phyloP scores from a whole-genome alignment of 306 rosid species.

The Hippophae rhamnoides region DNA sequence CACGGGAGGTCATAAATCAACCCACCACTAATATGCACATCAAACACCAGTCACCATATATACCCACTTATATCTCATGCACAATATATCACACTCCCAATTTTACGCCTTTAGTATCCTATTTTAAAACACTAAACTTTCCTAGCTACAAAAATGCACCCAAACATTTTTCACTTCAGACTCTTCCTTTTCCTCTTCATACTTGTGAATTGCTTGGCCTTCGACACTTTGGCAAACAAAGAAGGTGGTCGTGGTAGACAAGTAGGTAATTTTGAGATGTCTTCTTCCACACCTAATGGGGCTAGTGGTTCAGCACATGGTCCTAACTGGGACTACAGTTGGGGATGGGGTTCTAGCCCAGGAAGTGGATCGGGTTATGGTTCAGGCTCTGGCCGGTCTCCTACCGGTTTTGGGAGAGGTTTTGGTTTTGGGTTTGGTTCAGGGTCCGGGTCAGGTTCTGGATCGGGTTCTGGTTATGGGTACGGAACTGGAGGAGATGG shows the following conservation, averaged over 20 bases:
- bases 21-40: conserved; percentile 5
- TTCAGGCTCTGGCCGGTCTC: conserved; percentile 60
- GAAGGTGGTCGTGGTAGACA: conserved; percentile 16
- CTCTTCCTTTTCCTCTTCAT: conserved; percentile 33
- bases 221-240: not conserved
- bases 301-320: conserved; percentile 61
- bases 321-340: conserved; percentile 59
- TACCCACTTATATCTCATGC: conserved; percentile 15
- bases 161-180: conserved; percentile 11
- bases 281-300: conserved; percentile 27
- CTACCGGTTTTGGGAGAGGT: conserved; percentile 46
- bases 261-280: conserved; percentile 21
- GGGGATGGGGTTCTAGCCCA: conserved; percentile 83
- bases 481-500: conserved; percentile 50
- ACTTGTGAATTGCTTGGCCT: conserved; percentile 11
- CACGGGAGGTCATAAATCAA: not conserved
- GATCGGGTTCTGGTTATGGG: conserved; percentile 56
- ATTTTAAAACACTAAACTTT: not conserved
- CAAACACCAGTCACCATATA: conserved; percentile 35
- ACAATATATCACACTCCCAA: not conserved
- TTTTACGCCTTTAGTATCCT: not conserved
- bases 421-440: conserved; percentile 57
- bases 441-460: conserved; percentile 50
- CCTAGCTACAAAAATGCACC: conserved; percentile 25
- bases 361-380: conserved; percentile 77